Base-by-base conservation (phyloP, 768 basidiomycete genomes). In the Chalciporus pseudorubinellus region DNA sequence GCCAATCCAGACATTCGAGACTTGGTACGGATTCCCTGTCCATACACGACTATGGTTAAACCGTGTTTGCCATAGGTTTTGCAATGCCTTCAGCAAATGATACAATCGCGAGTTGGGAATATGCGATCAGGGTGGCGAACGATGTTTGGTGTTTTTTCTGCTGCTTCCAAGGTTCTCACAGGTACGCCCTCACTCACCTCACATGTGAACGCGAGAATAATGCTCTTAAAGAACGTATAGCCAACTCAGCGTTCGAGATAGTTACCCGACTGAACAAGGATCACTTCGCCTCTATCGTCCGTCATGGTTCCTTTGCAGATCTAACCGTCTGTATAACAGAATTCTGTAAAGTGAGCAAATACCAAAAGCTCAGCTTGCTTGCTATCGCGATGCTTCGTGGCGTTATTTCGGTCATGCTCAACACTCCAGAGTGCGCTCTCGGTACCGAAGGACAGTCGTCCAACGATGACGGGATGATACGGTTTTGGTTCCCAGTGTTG, bases 331-430 rank as follows among this genome's bases (percentile, higher is more conserved):
- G 97, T 74, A 88, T 99, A 60, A 98, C 95, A 31, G 97, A 98
- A 69, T 99, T 98, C 73, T 95, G 92, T 78, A 98, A 98, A 80
- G 93, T 95, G 61, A 94, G 86, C 82, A 98, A 98, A 71, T 98
- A 92, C 71, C 97, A 99, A 71, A 98, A 98, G 68, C 95, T 98
- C 74, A 92, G 91, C 65, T 72, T 99, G 22, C 79, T 98, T 56
- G 94, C 95, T 3, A 98, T 98, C 54, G 94, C 89, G 14, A 98
- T 98, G 93, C 81, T 99, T 44, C 85, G 92, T 28, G 91, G 88
- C 19, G 79, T 95, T 44, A 95, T 98, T 41, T 90, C 92, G 6
- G 85, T 89, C 46, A 97, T 99, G 93, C 74, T 98, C 21, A 73
- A 81, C 50, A 85, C 82, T 50, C 85, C 92, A 0, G 93, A 95